These are phyloP conservation scores for Gossypium arboreum DNA, from an alignment of 345 rosid genomes.

Conservation along the genomic window DNA sequence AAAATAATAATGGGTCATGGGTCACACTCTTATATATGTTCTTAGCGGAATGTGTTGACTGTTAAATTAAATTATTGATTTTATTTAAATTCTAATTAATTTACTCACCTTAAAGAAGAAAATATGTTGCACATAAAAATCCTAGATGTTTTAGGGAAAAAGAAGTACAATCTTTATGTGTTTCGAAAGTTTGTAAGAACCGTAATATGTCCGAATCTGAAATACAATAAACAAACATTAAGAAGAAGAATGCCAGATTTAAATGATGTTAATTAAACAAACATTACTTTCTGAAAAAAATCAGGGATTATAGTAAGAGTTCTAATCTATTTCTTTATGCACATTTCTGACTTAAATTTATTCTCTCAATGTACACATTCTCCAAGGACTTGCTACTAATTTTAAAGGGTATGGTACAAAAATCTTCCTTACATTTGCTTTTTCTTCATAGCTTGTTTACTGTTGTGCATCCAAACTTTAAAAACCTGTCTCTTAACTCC, in stretches of 20 bases:
- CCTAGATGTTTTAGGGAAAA: not conserved
- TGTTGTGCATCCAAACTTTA: conserved; percentile 84
- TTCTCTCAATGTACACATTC: not conserved
- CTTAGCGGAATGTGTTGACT: not conserved
- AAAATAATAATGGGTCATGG: not conserved
- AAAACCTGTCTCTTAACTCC: conserved; percentile 56
- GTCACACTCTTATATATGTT: not conserved
- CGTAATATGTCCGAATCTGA: not conserved
- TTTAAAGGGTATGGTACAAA: not conserved
- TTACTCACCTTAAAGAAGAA: too few relatives aligned
- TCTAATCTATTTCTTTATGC: conserved; percentile 5
- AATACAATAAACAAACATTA: not conserved
- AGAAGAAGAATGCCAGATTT: not conserved
- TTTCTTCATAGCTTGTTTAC: conserved; percentile 59
- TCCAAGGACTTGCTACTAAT: not conserved
- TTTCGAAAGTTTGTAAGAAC: not conserved
- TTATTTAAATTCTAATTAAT: too few relatives aligned
- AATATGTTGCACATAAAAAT: too few relatives aligned
- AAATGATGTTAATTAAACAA: not conserved
- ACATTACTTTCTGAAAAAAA: not conserved
- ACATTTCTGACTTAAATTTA: conserved; percentile 13
- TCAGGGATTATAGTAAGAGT: not conserved
- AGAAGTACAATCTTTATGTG: not conserved
- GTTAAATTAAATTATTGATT: not conserved
- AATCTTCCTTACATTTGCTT: conserved; percentile 34